Conservation (phyloP, 1,139 yeast species). For the Debaryomyces sp. region DNA sequence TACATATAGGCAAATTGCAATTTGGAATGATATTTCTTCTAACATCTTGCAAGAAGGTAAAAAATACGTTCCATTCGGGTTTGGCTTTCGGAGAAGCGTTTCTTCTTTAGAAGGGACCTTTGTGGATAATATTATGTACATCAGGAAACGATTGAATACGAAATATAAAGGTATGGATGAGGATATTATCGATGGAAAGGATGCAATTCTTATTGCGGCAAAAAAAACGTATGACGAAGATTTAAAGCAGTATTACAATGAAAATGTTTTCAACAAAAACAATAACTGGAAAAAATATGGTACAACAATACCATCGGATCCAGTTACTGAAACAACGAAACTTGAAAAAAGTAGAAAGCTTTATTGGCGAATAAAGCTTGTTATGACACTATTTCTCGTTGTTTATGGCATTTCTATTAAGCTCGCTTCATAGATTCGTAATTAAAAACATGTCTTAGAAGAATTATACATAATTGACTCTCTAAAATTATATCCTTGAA, state of each 20-base stretch:
- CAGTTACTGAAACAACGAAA: too few species aligned
- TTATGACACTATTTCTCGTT: too few species aligned
- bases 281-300: background rate
- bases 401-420: too few species aligned
- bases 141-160: background rate
- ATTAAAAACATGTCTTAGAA: too few species aligned
- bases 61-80: background rate
- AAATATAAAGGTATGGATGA: background rate
- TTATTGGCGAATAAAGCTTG: too few species aligned
- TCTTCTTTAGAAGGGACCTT: too few species aligned
- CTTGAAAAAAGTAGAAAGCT: too few species aligned
- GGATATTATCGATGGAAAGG: background rate
- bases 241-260: background rate
- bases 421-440: too few species aligned
- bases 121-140: background rate
- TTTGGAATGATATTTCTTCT: slow-evolving; percentile 1
- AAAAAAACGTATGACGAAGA: background rate
- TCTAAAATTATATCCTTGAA: too few species aligned
- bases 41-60: background rate
- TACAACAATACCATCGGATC: too few species aligned
- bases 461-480: too few species aligned
- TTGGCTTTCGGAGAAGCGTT: background rate
- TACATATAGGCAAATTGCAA: background rate
- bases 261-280: background rate
- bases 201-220: background rate